A percentile compares a stretch with the other conserved stretches of the same genome.
Evolutionary conservation across 2,329 filamentous ascomycete genomes (phyloP).

Genomic region (Aspergillus sojae): DNA sequence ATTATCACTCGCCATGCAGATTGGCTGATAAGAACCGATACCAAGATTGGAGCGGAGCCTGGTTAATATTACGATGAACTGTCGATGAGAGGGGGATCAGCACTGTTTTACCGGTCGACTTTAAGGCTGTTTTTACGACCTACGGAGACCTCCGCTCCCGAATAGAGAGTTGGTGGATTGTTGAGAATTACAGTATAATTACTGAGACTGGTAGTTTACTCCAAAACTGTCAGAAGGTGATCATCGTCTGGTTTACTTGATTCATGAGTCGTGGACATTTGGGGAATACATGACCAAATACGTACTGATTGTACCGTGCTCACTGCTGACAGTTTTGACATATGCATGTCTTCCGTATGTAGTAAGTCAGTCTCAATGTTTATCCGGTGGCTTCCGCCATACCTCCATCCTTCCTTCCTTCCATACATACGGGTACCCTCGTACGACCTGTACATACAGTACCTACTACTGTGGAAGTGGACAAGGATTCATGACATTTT

Average conservation of each 20-base stretch:
- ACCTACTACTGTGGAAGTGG: no score
- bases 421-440: not conserved
- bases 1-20: not conserved
- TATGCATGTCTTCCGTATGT: not conserved
- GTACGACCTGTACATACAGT: not conserved
- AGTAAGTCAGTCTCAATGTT: not conserved
- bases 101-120: not conserved
- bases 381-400: not conserved
- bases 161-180: not conserved
- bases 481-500: no score
- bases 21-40: not conserved
- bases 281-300: not conserved
- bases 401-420: not conserved
- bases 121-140: not conserved
- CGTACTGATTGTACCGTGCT: no score
- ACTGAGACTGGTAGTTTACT: not conserved
- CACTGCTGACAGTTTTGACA: not conserved
- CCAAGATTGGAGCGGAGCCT: not conserved
- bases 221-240: not conserved
- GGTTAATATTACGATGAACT: slow-evolving; percentile 1
- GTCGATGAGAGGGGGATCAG: not conserved
- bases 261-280: not conserved
- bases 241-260: not conserved
- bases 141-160: not conserved
- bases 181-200: not conserved